Conservation (phyloP, 352 stramenopile genomes). For the Globisporangium nodosum region DNA sequence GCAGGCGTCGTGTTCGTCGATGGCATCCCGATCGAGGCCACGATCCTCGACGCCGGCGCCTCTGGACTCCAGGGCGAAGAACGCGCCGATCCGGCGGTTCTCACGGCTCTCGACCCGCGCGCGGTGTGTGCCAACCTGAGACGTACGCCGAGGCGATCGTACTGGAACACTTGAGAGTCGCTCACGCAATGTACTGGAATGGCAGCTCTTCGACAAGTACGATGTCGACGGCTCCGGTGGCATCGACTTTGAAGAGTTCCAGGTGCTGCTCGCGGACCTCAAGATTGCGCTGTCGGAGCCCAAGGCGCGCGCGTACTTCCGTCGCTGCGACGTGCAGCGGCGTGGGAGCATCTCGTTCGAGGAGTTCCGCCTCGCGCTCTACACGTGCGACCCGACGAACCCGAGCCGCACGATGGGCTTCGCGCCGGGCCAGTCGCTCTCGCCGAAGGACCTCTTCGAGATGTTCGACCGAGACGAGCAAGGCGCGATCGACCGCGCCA, state of each 20-base stretch:
- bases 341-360: constrained; percentile 72
- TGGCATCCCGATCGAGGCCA: constrained; percentile 65
- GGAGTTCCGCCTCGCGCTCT: constrained; percentile 72
- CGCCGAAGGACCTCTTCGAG: constrained; percentile 72
- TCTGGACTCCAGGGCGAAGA: constrained; percentile 34
- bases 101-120: constrained; percentile 44
- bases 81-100: constrained; percentile 27
- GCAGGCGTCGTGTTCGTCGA: constrained; percentile 67
- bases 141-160: background rate
- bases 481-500: constrained; percentile 55
- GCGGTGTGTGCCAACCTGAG: constrained; percentile 21
- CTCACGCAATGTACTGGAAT: background rate
- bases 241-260: constrained; percentile 79
- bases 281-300: constrained; percentile 52
- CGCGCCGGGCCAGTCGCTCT: constrained; percentile 56
- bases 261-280: constrained; percentile 57
- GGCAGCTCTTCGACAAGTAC: constrained; percentile 80
- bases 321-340: constrained; percentile 58
- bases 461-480: constrained; percentile 77
- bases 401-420: constrained; percentile 64
- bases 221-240: constrained; percentile 67
- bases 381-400: constrained; percentile 78
- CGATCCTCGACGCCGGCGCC: constrained; percentile 41
- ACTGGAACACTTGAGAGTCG: background rate
- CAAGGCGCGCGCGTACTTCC: constrained; percentile 76